Percentiles rank a stretch among this genome's conserved stretches.
Evolutionary conservation across 2,329 filamentous ascomycete species (phyloP).

Genomic region (Grosmannia clavigera): DNA sequence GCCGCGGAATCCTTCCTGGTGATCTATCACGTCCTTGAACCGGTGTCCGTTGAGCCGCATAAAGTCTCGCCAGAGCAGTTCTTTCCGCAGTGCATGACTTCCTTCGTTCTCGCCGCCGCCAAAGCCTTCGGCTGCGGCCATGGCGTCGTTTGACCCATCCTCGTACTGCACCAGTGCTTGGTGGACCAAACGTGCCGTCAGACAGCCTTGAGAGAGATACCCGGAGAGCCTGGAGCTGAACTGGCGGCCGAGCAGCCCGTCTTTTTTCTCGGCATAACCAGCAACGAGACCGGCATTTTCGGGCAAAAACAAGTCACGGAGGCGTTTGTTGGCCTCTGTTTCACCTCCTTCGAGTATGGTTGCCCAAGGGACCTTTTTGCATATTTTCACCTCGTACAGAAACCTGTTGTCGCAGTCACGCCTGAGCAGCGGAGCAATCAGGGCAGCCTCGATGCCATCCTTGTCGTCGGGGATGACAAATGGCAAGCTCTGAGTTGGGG

Average conservation of each 20-base stretch:
- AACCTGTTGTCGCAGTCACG: constrained; percentile 19
- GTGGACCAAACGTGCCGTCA: constrained; percentile 63
- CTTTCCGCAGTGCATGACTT: constrained; percentile 56
- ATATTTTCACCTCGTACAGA: constrained; percentile 4
- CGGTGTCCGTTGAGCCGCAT: constrained; percentile 66
- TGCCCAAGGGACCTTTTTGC: constrained; percentile 28
- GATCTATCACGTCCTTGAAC: constrained; percentile 53
- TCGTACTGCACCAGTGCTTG: constrained; percentile 56
- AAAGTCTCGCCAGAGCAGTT: constrained; percentile 70
- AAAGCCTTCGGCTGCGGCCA: constrained; percentile 39
- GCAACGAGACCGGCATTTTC: constrained; percentile 40
- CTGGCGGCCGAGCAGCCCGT: constrained; percentile 56
- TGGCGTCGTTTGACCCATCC: constrained; percentile 38
- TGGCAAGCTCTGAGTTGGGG: constrained; percentile 47
- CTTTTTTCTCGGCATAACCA: constrained; percentile 57
- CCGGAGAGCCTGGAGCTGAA: constrained; percentile 68
- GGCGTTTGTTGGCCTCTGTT: constrained; percentile 40
- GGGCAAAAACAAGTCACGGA: constrained; percentile 43
- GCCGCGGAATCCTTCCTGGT: constrained; percentile 47
- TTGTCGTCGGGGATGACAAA: constrained; percentile 50
- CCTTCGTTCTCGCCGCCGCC: constrained; percentile 61
- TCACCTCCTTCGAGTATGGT: constrained; percentile 62
- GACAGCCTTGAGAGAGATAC: constrained; percentile 58
- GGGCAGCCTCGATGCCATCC: constrained; percentile 36
- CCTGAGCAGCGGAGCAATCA: constrained; percentile 45